phyloP scores from a whole-genome alignment of 768 basidiomycete species.

The Boletus subcaerulescens region DNA sequence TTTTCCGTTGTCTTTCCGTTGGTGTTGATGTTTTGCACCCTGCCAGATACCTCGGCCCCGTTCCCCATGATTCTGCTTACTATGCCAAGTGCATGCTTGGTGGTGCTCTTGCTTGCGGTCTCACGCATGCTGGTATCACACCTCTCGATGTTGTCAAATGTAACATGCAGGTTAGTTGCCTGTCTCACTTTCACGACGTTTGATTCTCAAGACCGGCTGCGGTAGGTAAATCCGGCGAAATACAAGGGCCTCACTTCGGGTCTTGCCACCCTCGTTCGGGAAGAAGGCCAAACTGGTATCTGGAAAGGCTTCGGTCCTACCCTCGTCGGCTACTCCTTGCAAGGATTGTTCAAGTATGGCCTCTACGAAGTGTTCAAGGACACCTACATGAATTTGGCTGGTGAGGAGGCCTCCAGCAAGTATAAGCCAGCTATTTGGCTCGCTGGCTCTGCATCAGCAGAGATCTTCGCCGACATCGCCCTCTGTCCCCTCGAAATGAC shows the following conservation, averaged over 20 bases:
- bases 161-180: conserved; percentile 75
- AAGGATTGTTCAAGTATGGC: conserved; percentile 99
- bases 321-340: conserved; percentile 88
- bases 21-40: neutral
- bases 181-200: too few species aligned
- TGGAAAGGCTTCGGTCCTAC: conserved; percentile 96
- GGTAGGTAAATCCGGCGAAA: conserved; percentile 71
- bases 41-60: conserved; percentile 61
- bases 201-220: neutral
- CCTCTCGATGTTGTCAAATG: conserved; percentile 88
- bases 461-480: conserved; percentile 94
- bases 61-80: conserved; percentile 72
- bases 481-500: conserved; percentile 95
- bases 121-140: conserved; percentile 86
- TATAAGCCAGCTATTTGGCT: conserved; percentile 21
- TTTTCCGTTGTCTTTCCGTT: conserved; percentile 1
- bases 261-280: conserved; percentile 64
- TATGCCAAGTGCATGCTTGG: conserved; percentile 87
- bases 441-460: conserved; percentile 79
- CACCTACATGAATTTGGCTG: conserved; percentile 82
- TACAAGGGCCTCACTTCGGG: conserved; percentile 64
- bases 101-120: conserved; percentile 81
- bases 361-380: conserved; percentile 99
- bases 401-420: conserved; percentile 52
- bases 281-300: conserved; percentile 83